These are phyloP conservation scores for Oryza coarctata DNA, from an alignment of 176 grass and related monocot genomes.

Conservation along the genomic window DNA sequence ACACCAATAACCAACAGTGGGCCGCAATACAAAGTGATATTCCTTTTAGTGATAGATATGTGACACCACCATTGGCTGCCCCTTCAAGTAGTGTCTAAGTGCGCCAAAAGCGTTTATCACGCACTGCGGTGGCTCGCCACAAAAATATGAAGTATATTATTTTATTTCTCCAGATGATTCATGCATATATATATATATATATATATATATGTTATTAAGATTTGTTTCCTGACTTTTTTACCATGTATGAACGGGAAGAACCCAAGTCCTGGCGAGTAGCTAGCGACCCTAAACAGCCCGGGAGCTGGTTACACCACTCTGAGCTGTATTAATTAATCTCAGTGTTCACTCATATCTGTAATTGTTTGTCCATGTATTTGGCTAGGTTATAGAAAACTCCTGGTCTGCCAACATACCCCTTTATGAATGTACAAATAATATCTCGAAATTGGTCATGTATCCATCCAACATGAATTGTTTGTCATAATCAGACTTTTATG, in stretches of 20 bases:
- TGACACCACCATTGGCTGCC: neutral
- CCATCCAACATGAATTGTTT: neutral
- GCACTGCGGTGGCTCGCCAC: slow-evolving; percentile 9
- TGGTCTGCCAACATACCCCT: neutral
- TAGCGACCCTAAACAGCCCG: no score
- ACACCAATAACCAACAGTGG: neutral
- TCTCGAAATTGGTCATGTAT: neutral
- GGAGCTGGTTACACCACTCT: no score
- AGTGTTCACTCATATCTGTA: no score
- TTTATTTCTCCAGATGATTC: neutral
- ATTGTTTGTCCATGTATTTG: neutral
- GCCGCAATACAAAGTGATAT: neutral
- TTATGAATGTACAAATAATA: neutral
- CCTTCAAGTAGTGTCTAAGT: neutral
- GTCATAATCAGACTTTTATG: neutral
- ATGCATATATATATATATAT: no score
- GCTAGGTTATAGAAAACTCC: neutral
- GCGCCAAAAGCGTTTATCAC: neutral
- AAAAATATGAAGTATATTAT: neutral
- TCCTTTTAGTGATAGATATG: neutral
- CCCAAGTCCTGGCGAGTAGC: no score
- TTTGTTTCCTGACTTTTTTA: neutral
- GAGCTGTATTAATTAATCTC: no score
- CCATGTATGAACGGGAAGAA: no score
- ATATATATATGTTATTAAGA: no score